Base-by-base conservation (phyloP, 2,329 filamentous ascomycete species). In the Pyrenophora seminiperda region DNA sequence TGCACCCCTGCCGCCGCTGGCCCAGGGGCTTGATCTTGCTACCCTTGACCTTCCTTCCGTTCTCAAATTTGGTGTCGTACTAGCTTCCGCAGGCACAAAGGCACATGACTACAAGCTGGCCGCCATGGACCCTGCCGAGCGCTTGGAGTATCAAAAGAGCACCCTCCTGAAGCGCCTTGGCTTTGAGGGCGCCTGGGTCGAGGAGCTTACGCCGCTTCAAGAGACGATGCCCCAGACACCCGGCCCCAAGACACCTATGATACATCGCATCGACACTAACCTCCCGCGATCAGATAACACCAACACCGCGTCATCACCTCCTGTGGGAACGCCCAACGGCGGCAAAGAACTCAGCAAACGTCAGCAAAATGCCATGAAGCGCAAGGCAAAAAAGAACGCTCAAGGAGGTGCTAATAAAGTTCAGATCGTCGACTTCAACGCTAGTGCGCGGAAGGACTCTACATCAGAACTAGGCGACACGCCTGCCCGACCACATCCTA, bases 341-440 rank as follows among this genome's bases (percentile, higher is more conserved):
- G 24, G 66, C 40, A 61, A 66, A 15, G 54, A 82, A 3, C 79
- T 99, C 42, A 97, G 94, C 76, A 93, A 94, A 53, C 85, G 94
- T 33, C 94, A 99, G 67, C 83, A 97, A 15, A 99, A 99, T 66
- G 90, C 94, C 43, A 77, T 99, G 7, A 97, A 97, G 74, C 85
- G 94, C 34, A 97, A 97, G 71, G 86, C 91, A 34, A 99, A 97
- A 75, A 85, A 88, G 63, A 90, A 95, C 62, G 87, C 91, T 3
- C 91, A 94, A 72, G 88, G 91, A 65, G 90, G 93, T 43, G 90
- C 92, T 49, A 93, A 89, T 59, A 97, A 97, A 71, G 87, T 90
- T 44, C 87, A 90, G 0, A 89, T 96, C 39, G 91, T 96, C 37
- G 94, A 99, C 70, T 80, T 99, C 43, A 89, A 90, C 0, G 50